phyloP scores from a whole-genome alignment of 257 asterid species.

The Catharanthus roseus region DNA sequence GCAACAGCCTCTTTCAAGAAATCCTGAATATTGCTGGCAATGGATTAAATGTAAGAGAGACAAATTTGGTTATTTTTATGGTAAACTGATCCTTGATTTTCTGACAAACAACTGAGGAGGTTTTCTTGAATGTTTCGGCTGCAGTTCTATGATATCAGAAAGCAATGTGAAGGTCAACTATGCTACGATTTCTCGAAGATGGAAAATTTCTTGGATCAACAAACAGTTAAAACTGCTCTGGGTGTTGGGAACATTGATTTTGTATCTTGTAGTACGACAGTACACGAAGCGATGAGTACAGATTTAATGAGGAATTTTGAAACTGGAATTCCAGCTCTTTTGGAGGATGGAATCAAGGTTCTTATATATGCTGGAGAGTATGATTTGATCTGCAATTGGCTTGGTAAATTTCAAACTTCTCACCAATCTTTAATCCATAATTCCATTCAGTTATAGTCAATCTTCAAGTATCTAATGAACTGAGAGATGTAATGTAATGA shows the following conservation, averaged over 20 bases:
- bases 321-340: conserved; percentile 41
- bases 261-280: conserved; percentile 48
- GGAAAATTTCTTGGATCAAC: conserved; percentile 38
- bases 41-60: conserved; percentile 39
- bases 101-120: not conserved
- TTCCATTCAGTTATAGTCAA: no score
- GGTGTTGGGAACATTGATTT: conserved; percentile 62
- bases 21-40: conserved; percentile 28
- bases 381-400: conserved; percentile 78
- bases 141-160: conserved; percentile 60
- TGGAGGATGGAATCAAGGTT: conserved; percentile 53
- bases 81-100: not conserved
- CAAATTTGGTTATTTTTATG: not conserved
- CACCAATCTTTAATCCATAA: not conserved
- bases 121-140: conserved; percentile 3
- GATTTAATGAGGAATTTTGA: conserved; percentile 54
- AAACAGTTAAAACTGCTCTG: conserved; percentile 39
- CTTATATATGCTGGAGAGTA: conserved; percentile 69
- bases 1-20: conserved; percentile 32
- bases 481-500: no score
- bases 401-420: conserved; percentile 36
- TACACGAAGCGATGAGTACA: conserved; percentile 35
- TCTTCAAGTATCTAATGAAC: not conserved
- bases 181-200: conserved; percentile 60
- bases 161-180: conserved; percentile 36